Evolutionary conservation across 768 basidiomycete species (phyloP).

Genomic region (Lactifluus echinatus): DNA sequence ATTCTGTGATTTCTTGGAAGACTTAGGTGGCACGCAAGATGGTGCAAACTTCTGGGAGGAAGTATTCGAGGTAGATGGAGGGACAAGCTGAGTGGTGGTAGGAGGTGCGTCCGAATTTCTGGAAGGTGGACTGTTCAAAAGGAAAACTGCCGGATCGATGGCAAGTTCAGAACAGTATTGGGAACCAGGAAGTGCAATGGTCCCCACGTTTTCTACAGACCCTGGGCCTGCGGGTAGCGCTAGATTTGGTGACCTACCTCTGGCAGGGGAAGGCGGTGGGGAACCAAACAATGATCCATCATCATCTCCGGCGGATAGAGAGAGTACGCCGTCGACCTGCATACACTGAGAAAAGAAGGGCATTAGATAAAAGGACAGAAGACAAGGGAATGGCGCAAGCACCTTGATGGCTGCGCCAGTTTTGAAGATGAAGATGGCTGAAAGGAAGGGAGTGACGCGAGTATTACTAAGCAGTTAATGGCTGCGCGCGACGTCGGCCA

Average conservation of each 20-base stretch:
- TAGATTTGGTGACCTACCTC: slow-evolving; percentile 48
- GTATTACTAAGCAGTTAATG: not conserved
- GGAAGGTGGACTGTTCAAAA: slow-evolving; percentile 33
- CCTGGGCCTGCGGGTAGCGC: slow-evolving; percentile 45
- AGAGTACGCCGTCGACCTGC: slow-evolving; percentile 17
- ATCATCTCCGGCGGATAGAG: slow-evolving; percentile 15
- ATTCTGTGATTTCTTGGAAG: slow-evolving; percentile 25
- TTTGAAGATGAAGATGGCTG: not conserved
- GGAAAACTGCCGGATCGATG: slow-evolving; percentile 68
- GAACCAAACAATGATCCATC: slow-evolving; percentile 69
- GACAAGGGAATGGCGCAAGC: not conserved
- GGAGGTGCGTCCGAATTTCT: slow-evolving; percentile 32
- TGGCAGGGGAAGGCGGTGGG: slow-evolving; percentile 58
- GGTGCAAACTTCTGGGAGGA: slow-evolving; percentile 17
- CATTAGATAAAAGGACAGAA: not conserved
- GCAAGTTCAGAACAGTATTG: slow-evolving; percentile 81
- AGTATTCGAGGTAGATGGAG: slow-evolving; percentile 16
- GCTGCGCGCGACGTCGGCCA: no score
- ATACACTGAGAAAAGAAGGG: slow-evolving; percentile 19
- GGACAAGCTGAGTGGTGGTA: not conserved
- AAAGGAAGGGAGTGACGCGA: not conserved
- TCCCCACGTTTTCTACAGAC: slow-evolving; percentile 83
- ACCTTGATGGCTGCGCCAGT: slow-evolving; percentile 13
- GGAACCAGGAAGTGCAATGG: slow-evolving; percentile 98
- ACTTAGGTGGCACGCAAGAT: slow-evolving; percentile 8